Evolutionary conservation across 176 grass and related monocot species (phyloP).

Genomic region (Avena eriantha): DNA sequence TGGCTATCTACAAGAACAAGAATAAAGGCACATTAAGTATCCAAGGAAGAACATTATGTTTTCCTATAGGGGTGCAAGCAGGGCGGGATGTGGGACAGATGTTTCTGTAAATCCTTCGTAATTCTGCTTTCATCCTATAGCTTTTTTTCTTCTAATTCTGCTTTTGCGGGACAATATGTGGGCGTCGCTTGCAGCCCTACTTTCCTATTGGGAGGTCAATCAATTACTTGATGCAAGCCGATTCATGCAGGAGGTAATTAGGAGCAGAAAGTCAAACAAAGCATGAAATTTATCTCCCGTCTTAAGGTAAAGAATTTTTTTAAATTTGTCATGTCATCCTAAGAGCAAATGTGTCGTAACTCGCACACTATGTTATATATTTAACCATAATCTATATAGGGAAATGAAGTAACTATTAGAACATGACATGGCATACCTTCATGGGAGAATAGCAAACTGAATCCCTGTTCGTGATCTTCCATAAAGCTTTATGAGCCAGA

Average conservation of each 20-base stretch:
- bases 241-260: not conserved
- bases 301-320: not conserved
- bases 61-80: not conserved
- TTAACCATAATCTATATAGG: not conserved
- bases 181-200: no score
- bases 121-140: no score
- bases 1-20: not conserved
- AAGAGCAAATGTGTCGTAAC: not conserved
- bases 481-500: not conserved
- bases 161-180: no score
- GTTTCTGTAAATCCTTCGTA: no score
- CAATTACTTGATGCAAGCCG: not conserved
- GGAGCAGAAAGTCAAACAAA: not conserved
- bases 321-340: not conserved
- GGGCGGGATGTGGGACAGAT: no score
- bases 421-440: not conserved
- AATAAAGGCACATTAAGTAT: not conserved
- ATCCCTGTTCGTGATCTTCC: not conserved
- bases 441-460: not conserved
- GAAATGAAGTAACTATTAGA: not conserved
- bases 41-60: not conserved
- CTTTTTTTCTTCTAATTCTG: no score
- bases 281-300: not conserved
- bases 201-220: not conserved
- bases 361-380: not conserved